A percentile compares a stretch with the other conserved stretches of the same genome.
phyloP scores from a whole-genome alignment of 495 filamentous ascomycete genomes.

The Bryoglossum gracile region DNA sequence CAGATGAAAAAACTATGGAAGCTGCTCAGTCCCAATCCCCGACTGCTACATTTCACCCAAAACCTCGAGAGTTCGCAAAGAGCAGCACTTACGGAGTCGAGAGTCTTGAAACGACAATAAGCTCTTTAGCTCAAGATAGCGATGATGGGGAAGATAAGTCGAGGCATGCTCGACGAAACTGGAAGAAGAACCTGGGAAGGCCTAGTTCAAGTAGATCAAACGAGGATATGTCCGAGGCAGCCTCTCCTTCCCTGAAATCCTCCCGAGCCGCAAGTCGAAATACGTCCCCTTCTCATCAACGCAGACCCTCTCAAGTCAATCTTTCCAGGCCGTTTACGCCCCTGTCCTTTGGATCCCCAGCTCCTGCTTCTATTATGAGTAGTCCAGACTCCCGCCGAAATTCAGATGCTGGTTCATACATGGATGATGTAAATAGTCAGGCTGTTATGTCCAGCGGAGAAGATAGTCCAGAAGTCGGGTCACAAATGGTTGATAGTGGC shows the following conservation, averaged over 20 bases:
- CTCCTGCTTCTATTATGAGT: constrained; percentile 40
- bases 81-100: constrained; percentile 55
- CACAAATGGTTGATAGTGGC: constrained; percentile 39
- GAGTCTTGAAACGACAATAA: constrained; percentile 51
- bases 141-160: constrained; percentile 29
- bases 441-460: constrained; percentile 41
- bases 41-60: constrained; percentile 25
- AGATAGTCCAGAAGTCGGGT: constrained; percentile 31
- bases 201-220: constrained; percentile 11
- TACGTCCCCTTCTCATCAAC: constrained; percentile 26
- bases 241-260: constrained; percentile 23
- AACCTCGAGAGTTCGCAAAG: constrained; percentile 20
- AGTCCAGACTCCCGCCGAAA: constrained; percentile 43
- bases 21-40: constrained; percentile 32
- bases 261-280: constrained; percentile 18
- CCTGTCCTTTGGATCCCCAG: constrained; percentile 40
- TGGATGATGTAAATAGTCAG: constrained; percentile 46
- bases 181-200: constrained; percentile 21
- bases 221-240: constrained; percentile 23
- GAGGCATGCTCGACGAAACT: constrained; percentile 23
- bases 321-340: constrained; percentile 50
- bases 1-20: constrained; percentile 45
- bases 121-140: constrained; percentile 28
- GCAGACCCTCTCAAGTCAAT: constrained; percentile 27
- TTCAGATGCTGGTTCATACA: constrained; percentile 39